Evolutionary conservation across 73 alveolate species (phyloP).

Genomic region (Stentor coeruleus): DNA sequence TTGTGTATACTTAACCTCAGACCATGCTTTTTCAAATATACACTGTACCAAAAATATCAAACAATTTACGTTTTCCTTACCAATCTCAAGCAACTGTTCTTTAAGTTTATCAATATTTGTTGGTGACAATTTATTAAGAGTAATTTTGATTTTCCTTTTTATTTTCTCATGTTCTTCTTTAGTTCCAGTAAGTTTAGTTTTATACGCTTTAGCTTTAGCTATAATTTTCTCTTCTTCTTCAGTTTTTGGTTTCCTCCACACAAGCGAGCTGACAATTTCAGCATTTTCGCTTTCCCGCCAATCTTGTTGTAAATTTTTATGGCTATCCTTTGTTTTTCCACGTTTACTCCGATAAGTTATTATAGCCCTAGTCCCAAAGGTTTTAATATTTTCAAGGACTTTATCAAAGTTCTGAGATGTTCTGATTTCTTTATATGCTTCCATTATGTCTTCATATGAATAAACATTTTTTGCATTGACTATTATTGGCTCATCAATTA

Average conservation of each 20-base stretch:
- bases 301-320: not conserved
- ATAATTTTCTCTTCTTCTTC: conserved; percentile 14
- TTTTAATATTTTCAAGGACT: not conserved
- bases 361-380: not conserved
- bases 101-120: conserved; percentile 19
- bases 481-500: not conserved
- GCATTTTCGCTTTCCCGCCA: conserved; percentile 21
- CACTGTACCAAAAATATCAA: conserved; percentile 1
- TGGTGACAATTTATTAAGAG: conserved; percentile 27
- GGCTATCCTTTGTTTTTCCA: not conserved
- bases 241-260: conserved; percentile 25
- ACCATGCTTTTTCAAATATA: conserved; percentile 34
- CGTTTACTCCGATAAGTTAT: not conserved
- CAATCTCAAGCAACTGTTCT: conserved; percentile 18
- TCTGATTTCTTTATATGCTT: not conserved
- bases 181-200: not conserved
- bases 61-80: not conserved
- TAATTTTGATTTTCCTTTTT: conserved; percentile 6
- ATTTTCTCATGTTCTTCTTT: conserved; percentile 27
- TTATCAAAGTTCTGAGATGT: not conserved
- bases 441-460: not conserved
- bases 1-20: conserved; percentile 30
- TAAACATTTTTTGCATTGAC: not conserved
- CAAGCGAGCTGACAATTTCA: not conserved
- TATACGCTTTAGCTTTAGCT: not conserved